These are phyloP conservation scores for Populus tomentosa DNA, from an alignment of 441 rosid genomes.

Conservation along the genomic window DNA sequence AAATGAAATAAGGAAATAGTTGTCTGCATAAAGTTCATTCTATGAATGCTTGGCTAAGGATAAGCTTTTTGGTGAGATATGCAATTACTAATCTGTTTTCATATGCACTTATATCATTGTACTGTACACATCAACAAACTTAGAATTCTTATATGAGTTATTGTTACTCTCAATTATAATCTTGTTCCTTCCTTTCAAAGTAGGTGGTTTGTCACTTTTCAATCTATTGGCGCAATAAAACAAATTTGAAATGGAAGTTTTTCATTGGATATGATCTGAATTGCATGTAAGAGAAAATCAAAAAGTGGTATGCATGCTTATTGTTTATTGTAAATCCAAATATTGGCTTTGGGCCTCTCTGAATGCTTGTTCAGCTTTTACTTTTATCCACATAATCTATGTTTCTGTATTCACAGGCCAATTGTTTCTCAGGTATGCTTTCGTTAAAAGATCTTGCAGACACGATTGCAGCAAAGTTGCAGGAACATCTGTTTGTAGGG, in stretches of 20 bases:
- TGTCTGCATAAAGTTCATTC: no score
- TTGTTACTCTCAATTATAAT: neutral
- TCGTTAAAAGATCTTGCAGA: constrained; percentile 83
- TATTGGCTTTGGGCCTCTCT: neutral
- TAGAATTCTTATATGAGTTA: no score
- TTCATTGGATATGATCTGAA: neutral
- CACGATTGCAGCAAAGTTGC: constrained; percentile 53
- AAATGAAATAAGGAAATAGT: no score
- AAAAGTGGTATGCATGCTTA: neutral
- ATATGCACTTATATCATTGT: no score
- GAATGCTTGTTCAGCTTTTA: neutral
- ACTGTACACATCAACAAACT: no score
- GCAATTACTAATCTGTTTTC: no score
- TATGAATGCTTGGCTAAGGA: no score
- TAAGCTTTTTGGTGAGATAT: no score
- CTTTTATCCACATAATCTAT: neutral
- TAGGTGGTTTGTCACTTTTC: neutral
- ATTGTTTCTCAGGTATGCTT: constrained; percentile 60
- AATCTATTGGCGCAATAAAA: neutral
- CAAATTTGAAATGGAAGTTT: neutral
- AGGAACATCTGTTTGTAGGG: constrained; percentile 53
- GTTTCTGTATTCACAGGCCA: neutral
- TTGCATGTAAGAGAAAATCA: neutral
- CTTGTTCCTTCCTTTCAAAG: neutral
- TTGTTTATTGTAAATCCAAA: neutral